These are phyloP conservation scores for Symbiodinium pilosum DNA, from an alignment of 73 alveolate species.

Conservation along the genomic window DNA sequence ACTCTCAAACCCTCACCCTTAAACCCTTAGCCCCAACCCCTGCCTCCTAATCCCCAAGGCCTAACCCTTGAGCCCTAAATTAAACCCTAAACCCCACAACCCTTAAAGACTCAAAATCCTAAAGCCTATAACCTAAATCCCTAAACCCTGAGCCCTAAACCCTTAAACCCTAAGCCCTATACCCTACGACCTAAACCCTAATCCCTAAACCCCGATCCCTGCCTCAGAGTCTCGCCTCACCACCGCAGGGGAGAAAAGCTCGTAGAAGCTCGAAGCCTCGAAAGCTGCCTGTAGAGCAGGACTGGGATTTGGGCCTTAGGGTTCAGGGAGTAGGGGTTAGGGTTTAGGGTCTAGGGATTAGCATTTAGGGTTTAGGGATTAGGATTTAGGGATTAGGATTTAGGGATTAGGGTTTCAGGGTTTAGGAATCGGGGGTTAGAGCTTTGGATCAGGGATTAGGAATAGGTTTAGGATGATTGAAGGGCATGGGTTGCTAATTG, in stretches of 20 bases:
- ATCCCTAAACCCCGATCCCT: neutral
- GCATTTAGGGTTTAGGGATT: too few relatives aligned
- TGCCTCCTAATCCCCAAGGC: neutral
- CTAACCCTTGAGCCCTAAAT: neutral
- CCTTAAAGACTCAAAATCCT: neutral
- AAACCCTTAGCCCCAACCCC: neutral
- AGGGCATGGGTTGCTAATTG: too few relatives aligned
- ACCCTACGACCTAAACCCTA: neutral
- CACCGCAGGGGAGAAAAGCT: conserved; percentile 17
- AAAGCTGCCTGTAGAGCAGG: conserved; percentile 32
- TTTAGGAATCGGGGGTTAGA: too few relatives aligned
- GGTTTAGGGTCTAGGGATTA: too few relatives aligned
- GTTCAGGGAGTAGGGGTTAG: too few relatives aligned
- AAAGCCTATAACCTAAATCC: neutral
- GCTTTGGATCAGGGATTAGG: too few relatives aligned
- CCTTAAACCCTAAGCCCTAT: neutral
- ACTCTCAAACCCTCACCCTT: too few relatives aligned
- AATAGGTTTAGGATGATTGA: too few relatives aligned
- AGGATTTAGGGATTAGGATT: too few relatives aligned
- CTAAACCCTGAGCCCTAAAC: neutral
- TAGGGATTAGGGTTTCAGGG: too few relatives aligned
- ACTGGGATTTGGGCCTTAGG: neutral
- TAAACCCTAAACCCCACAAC: neutral
- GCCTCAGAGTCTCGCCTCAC: neutral
- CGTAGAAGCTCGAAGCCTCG: conserved; percentile 43